Evolutionary conservation across 2,329 filamentous ascomycete genomes (phyloP).

Genomic region (Fusarium pseudonygamai): DNA sequence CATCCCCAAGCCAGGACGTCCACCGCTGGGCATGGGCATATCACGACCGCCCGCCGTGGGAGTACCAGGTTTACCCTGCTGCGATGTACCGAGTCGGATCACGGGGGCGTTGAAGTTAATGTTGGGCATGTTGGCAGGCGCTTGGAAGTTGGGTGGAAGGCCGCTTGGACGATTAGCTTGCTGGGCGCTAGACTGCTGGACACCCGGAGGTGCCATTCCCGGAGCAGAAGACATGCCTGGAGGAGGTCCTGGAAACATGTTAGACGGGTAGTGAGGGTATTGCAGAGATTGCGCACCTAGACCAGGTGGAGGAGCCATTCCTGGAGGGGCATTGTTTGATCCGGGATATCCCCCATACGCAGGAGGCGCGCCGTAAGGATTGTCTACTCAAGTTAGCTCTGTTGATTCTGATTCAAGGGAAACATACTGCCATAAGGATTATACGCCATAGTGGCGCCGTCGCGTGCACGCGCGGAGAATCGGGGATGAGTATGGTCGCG

Average conservation of each 20-base stretch:
- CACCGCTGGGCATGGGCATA: conserved; percentile 45
- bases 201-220: conserved; percentile 80
- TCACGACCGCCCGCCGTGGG: conserved; percentile 56
- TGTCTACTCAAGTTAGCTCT: conserved; percentile 43
- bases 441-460: conserved; percentile 60
- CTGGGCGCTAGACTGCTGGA: conserved; percentile 77
- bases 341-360: conserved; percentile 77
- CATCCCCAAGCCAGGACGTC: conserved; percentile 64
- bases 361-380: conserved; percentile 78
- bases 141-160: conserved; percentile 85
- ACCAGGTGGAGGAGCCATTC: conserved; percentile 81
- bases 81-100: conserved; percentile 87
- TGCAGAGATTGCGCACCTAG: conserved; percentile 69
- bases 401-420: neutral
- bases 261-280: conserved; percentile 14
- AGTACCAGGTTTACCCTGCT: conserved; percentile 68
- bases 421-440: conserved; percentile 67
- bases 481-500: neutral
- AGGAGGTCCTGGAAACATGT: conserved; percentile 67
- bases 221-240: conserved; percentile 84
- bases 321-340: conserved; percentile 64
- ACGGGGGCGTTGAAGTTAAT: conserved; percentile 99
- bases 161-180: conserved; percentile 83
- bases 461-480: conserved; percentile 10
- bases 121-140: conserved; percentile 90